phyloP scores from a whole-genome alignment of 768 basidiomycete genomes.

The Grammothele lineata region DNA sequence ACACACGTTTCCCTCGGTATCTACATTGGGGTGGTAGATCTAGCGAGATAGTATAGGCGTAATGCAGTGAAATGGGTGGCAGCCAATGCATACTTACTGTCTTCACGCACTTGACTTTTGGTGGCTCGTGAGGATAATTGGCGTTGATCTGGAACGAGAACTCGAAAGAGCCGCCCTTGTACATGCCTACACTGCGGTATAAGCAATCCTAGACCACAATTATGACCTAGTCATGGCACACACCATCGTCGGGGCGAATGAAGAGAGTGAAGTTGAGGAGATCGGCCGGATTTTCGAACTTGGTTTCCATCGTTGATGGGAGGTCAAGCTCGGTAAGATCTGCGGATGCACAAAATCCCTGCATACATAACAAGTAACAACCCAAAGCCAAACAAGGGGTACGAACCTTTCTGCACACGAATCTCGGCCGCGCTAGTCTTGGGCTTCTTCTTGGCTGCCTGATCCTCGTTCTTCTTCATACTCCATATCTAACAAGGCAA shows the following conservation, averaged over 20 bases:
- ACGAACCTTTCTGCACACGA: constrained; percentile 95
- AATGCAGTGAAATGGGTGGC: background rate
- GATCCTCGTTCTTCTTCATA: constrained; percentile 99
- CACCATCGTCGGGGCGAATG: constrained; percentile 96
- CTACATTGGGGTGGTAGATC: constrained; percentile 99
- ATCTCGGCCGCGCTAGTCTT: constrained; percentile 98
- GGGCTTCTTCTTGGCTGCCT: constrained; percentile 95
- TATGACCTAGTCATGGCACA: constrained; percentile 16
- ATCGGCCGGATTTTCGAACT: constrained; percentile 90
- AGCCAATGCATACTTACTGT: constrained; percentile 60
- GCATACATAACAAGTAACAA: too few species aligned
- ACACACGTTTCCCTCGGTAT: constrained; percentile 97
- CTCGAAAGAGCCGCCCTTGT: constrained; percentile 89
- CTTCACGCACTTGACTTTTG: constrained; percentile 96
- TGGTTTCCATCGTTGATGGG: constrained; percentile 92
- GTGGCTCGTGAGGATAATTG: constrained; percentile 99
- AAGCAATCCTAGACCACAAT: background rate
- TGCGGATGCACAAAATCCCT: constrained; percentile 27
- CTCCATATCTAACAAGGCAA: constrained; percentile 78
- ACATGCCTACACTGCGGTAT: constrained; percentile 74
- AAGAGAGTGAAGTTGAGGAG: constrained; percentile 95
- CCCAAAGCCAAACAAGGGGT: too few species aligned
- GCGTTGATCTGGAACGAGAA: constrained; percentile 97
- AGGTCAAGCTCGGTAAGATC: constrained; percentile 97
- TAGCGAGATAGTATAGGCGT: constrained; percentile 26